phyloP scores from a whole-genome alignment of 768 basidiomycete genomes.

The Fomitopsis pulvina region DNA sequence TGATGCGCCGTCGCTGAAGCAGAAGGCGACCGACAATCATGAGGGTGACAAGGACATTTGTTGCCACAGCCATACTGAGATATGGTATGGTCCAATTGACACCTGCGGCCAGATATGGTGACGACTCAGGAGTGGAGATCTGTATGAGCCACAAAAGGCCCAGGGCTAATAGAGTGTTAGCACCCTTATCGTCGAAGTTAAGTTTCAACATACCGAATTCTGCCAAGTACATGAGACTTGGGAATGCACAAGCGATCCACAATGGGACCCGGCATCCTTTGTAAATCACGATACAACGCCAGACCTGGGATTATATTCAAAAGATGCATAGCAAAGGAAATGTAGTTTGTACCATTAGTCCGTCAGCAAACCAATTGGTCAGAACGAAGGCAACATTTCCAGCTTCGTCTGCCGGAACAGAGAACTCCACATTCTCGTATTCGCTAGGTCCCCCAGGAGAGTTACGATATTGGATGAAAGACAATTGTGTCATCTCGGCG shows the following conservation, averaged over 20 bases:
- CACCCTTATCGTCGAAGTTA: not conserved
- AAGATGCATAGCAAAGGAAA: no score
- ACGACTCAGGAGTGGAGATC: not conserved
- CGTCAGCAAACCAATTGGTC: not conserved
- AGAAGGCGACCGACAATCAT: constrained; percentile 18
- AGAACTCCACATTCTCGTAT: not conserved
- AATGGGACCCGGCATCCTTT: not conserved
- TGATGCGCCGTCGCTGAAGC: constrained; percentile 13
- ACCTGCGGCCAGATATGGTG: not conserved
- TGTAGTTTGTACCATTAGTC: not conserved
- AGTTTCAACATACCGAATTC: not conserved
- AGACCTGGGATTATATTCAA: no score
- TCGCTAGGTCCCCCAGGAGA: not conserved
- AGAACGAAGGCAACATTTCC: not conserved
- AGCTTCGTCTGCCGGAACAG: not conserved
- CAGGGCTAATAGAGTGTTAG: not conserved
- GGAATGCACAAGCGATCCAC: not conserved
- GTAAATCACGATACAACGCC: not conserved
- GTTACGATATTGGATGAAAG: not conserved
- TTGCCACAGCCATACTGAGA: constrained; percentile 18
- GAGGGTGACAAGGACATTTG: constrained; percentile 20
- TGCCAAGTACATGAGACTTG: not conserved
- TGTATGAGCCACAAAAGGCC: not conserved
- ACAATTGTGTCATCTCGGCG: not conserved
- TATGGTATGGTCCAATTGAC: constrained; percentile 17